Base-by-base conservation (phyloP, 2,329 filamentous ascomycete species). In the Neonectria punicea region DNA sequence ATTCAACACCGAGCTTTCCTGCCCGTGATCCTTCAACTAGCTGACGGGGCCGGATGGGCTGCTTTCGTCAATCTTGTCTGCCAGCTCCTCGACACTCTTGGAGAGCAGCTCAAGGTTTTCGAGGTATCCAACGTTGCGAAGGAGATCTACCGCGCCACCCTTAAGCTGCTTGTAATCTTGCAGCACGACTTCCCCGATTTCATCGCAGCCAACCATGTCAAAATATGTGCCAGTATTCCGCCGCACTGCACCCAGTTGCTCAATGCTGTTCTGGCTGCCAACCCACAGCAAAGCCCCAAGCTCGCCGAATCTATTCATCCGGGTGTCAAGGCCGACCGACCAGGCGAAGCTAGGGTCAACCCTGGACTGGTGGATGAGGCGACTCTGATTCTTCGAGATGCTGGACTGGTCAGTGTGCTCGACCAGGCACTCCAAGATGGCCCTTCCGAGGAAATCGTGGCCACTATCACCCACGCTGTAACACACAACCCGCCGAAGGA, bases 111-210 rank as follows among this genome's bases (percentile, higher is more conserved):
- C 69, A 96, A 95, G 79, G 86, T 90, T 10, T 82, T 90, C 30
- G 90, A 90, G 63, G 86, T 93, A 16, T 85, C 90, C 4, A 84
- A 88, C 36, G 86, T 92, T 55, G 89, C 90, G 36, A 94, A 93
- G 77, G 93, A 95, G 59, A 88, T 97, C 66, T 98, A 97, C 78
- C 90, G 93, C 66, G 93, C 91, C 9, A 89, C 92, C 1, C 83
- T 97, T 53, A 94, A 97, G 75, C 87, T 98, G 65, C 82, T 98
- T 59, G 83, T 97, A 36, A 87, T 97, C 57, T 83, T 99, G 58
- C 93, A 97, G 71, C 96, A 98, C 76, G 96, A 99, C 78, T 98
- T 93, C 79, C 92, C 95, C 0, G 94, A 98, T 61, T 99, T 97
- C 79, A 82, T 99, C 46, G 92, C 93, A 6, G 93, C 94, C 72